Evolutionary conservation across 2,329 filamentous ascomycete species (phyloP), one percentile per base, ranked within the genome.

Genomic region (Penicillium sp.): DNA sequence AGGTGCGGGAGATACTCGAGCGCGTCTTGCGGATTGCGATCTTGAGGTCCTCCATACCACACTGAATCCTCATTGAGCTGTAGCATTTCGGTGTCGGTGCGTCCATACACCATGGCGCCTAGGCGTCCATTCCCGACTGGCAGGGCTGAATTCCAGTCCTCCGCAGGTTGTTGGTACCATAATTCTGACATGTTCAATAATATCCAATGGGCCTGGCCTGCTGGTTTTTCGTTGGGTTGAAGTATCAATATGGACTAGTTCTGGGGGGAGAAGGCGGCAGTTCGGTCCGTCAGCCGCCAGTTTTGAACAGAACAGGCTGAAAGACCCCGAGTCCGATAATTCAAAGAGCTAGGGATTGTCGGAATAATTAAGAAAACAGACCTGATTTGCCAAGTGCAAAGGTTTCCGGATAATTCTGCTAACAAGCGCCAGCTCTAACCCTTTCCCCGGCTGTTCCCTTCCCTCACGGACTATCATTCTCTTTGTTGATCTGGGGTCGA

Each of bases 81-180:
- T 4, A 81, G 63, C 14, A 76, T 66, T 57, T 81, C 79, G 4
- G 69, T 76, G 31, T 68, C 62, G 5, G 76, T 75, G 24, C 75
- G 70, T 26, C 79, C 78, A 64, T 79, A 76, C 10, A 80, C 66
- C 77, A 81, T 79, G 14, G 69, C 72, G 5, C 76, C 76, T 1
- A 78, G 65, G 46, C 79, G 73, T 22, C 80, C 79, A 61, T 82
- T 82, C 10, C 80, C 79, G 47, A 82, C 69, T 2, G 79, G 79
- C 1, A 81, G 66, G 26, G 77, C 75, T 55, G 76, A 68, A 49
- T 73, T 66, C 73, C 74, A 78, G 55, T 67, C 57, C 5, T 42
- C 31, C 10, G 69, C 68, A 44, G 67, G 63, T 22, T 59, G 57
- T 5, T 56, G 53, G 53, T 69, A 74, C 68, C 72, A 74, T 40